phyloP scores from a whole-genome alignment of 805 yeast genomes.

The Candida coquimbonensis region DNA sequence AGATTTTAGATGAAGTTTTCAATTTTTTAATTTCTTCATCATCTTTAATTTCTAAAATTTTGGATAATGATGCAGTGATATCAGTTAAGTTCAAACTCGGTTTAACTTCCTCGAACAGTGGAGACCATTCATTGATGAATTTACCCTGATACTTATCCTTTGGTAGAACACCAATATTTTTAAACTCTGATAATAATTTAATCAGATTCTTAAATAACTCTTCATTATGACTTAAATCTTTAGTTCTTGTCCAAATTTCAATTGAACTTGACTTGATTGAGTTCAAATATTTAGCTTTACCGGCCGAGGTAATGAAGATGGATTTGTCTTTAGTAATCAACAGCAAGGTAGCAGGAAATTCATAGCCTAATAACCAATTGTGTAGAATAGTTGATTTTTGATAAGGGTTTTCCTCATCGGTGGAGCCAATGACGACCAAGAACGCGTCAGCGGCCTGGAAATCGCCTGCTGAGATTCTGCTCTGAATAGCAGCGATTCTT shows the following conservation, averaged over 20 bases:
- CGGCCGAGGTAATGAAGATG: conserved; percentile 68
- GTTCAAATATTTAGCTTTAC: conserved; percentile 75
- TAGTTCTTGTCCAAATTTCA: conserved; percentile 67
- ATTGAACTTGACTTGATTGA: conserved; percentile 44
- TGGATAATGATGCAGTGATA: conserved; percentile 47
- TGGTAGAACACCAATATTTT: conserved; percentile 56
- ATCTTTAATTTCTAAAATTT: conserved; percentile 68
- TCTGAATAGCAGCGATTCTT: conserved; percentile 32
- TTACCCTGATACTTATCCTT: conserved; percentile 82
- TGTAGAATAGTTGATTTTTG: conserved; percentile 82
- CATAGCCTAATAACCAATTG: conserved; percentile 90
- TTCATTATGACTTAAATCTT: conserved; percentile 72
- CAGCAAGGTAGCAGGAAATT: conserved; percentile 86
- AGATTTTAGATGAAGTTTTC: conserved; percentile 67
- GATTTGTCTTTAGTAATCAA: conserved; percentile 53
- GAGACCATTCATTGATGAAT: conserved; percentile 75
- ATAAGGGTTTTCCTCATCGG: conserved; percentile 84
- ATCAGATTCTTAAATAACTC: conserved; percentile 53
- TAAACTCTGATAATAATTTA: conserved; percentile 34
- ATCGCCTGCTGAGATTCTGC: not conserved
- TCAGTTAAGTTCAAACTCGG: conserved; percentile 41
- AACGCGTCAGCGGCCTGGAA: conserved; percentile 43
- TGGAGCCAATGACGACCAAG: conserved; percentile 72
- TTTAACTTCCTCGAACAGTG: conserved; percentile 31
- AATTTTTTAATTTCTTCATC: conserved; percentile 62